Base-by-base conservation (phyloP, 2,329 filamentous ascomycete genomes). In the Scedosporium minutisporum region DNA sequence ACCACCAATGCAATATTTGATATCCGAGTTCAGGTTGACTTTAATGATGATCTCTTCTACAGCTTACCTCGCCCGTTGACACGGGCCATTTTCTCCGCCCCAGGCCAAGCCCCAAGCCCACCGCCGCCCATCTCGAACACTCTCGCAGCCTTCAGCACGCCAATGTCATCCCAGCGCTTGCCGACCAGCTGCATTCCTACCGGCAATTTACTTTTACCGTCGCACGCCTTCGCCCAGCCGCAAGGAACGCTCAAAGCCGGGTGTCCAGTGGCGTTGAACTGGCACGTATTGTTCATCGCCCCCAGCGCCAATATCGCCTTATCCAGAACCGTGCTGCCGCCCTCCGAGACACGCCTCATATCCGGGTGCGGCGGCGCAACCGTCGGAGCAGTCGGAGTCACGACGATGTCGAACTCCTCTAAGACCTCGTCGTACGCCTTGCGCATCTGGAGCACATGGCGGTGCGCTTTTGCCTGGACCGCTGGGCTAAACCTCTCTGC, bases 231-330 rank as follows among this genome's bases (percentile, higher is more conserved):
- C 0, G 65, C 70, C 70, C 70, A 73, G 23, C 77, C 69, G 42
- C 74, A 75, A 4, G 80, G 80, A 63, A 83, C 77, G 44, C 71
- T 75, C 68, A 82, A 68, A 0, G 74, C 80, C 3, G 79, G 79
- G 69, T 82, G 79, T 0, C 79, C 80, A 1, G 79, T 81, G 4
- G 77, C 67, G 69, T 82, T 81, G 67, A 82, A 82, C 3, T 76
- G 74, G 38, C 72, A 74, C 0, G 79, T 77, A 62, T 78, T 80
- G 63, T 74, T 70, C 7, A 75, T 77, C 9, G 76, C 73, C 2
- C 78, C 78, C 46, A 82, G 74, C 1, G 76, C 75, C 5, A 74
- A 71, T 58, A 73, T 72, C 61, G 77, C 72, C 66, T 78, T 77
- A 14, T 77, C 75, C 64, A 71, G 70, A 3, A 77, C 71, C 33